Conservation (phyloP, 2,329 filamentous ascomycete species). For the Fusarium sp. region DNA sequence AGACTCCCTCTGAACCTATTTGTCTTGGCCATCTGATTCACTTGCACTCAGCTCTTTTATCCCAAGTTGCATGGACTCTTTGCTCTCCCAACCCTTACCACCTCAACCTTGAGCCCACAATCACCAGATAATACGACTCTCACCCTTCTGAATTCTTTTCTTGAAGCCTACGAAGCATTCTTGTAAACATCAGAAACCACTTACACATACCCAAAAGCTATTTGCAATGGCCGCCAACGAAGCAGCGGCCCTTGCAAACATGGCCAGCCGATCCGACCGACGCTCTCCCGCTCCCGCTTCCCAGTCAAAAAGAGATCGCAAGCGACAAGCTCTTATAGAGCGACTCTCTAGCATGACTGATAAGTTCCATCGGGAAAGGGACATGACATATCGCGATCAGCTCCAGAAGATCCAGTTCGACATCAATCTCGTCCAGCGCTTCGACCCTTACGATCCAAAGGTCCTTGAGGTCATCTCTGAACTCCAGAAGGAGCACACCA, state of each 20-base stretch:
- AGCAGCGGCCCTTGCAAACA: conserved; percentile 48
- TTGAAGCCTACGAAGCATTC: not conserved
- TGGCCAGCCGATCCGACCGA: conserved; percentile 51
- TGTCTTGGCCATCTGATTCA: conserved; percentile 3
- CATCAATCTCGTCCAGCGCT: conserved; percentile 85
- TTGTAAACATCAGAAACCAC: not conserved
- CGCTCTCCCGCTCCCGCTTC: conserved; percentile 54
- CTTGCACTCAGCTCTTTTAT: conserved; percentile 21
- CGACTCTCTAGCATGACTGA: conserved; percentile 80
- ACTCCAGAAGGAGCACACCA: conserved; percentile 67
- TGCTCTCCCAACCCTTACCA: conserved; percentile 24
- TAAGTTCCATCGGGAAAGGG: conserved; percentile 82
- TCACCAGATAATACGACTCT: conserved; percentile 8
- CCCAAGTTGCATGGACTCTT: conserved; percentile 20
- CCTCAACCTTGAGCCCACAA: conserved; percentile 5
- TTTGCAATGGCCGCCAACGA: conserved; percentile 56
- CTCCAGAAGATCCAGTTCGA: conserved; percentile 92
- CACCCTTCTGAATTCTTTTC: not conserved
- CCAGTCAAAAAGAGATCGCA: conserved; percentile 90
- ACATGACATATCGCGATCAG: conserved; percentile 88
- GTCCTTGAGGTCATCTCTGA: conserved; percentile 79
- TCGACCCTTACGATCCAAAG: conserved; percentile 80
- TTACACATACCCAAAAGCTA: conserved; percentile 1
- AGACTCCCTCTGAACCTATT: not conserved
- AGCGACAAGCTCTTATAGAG: conserved; percentile 84